phyloP scores from a whole-genome alignment of 371 early-diverging fungal species.

The Funneliformis caledonium region DNA sequence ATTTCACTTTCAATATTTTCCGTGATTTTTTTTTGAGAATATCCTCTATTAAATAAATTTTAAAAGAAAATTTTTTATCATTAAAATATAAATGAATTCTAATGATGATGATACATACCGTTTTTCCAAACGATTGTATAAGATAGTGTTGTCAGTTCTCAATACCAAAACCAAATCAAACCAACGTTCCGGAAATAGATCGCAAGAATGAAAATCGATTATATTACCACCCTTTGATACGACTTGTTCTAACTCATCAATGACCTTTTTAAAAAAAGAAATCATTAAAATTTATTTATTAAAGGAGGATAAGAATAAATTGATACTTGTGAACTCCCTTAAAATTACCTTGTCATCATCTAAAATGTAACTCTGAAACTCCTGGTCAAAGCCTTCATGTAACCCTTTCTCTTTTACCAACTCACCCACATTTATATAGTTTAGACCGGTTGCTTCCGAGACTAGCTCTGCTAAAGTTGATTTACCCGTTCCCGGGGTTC shows the following conservation, averaged over 20 bases:
- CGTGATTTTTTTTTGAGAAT: constrained; percentile 85
- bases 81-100: neutral
- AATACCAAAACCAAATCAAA: constrained; percentile 97
- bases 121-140: constrained; percentile 85
- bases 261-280: constrained; percentile 52
- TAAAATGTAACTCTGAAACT: constrained; percentile 89
- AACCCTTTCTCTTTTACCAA: constrained; percentile 86
- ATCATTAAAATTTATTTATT: neutral
- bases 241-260: constrained; percentile 86
- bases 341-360: constrained; percentile 87
- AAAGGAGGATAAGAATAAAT: neutral
- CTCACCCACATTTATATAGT: constrained; percentile 87
- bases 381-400: constrained; percentile 87
- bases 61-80: neutral
- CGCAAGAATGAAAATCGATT: constrained; percentile 94
- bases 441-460: constrained; percentile 65
- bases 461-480: constrained; percentile 90
- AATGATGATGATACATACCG: constrained; percentile 58
- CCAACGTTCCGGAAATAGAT: constrained; percentile 94
- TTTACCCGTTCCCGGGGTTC: constrained; percentile 98
- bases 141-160: constrained; percentile 74
- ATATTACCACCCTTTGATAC: constrained; percentile 83
- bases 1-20: constrained; percentile 99
- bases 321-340: too few species aligned
- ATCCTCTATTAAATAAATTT: constrained; percentile 64